Base-by-base conservation (phyloP, 2,329 filamentous ascomycete species). In the Fusarium irregulare region DNA sequence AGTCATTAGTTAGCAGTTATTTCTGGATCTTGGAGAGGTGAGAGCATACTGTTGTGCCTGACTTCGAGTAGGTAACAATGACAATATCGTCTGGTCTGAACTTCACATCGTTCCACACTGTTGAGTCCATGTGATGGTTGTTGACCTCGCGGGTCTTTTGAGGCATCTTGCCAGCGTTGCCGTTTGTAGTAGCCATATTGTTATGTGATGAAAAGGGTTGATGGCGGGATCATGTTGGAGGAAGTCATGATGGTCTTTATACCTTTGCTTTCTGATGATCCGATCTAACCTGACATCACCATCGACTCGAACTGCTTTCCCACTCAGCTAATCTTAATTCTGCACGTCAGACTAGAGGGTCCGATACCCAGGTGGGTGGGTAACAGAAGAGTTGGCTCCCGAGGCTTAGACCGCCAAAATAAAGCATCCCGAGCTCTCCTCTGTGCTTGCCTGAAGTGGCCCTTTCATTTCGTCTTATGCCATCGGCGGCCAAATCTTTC, bases 91-190 rank as follows among this genome's bases (percentile, higher is more conserved):
- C 60, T 1, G 60, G 41, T 18, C 62, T 59, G 14, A 65, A 34
- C 23, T 53, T 65, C 1, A 65, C 23, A 3, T 48, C 41, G 3
- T 65, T 65, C 62, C 60, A 65, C 6, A 65, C 46, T 4, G 28
- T 53, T 3, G 62, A 65, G 8, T 65, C 60, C 60, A 65, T 65
- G 3, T 65, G 60, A 34, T 65, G 27, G 20, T 65, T 65, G 11
- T 16, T 51, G 12, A 65, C 53, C n/a, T 65, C 62, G 3, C 46
- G 53, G 8, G 60, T 65, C 53, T 65, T 65, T 7, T 47, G 23
- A 14, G 62, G 62, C 42, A 53, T 20, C 2, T 60, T 65, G 21
- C 42, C 54, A 4, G 30, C 21, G 4, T 47, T 9, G 5, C 34
- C 34, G 11, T 63, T 64, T 0, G 59, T 48, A 8, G 23, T 10